Conservation (phyloP, 495 filamentous ascomycete genomes). For the Neurospora intermedia region DNA sequence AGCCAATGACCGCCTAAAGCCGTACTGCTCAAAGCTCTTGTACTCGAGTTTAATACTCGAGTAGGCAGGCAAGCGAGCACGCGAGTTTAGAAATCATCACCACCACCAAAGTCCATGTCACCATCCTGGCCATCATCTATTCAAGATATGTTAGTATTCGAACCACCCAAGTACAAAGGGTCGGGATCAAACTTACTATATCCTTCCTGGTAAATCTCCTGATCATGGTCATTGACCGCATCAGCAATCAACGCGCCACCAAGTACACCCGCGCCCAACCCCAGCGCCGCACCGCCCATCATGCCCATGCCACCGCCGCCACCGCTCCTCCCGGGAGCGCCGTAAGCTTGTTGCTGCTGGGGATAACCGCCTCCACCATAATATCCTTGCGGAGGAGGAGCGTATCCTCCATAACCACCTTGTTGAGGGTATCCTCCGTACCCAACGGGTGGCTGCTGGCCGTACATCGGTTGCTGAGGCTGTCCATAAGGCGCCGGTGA, state of each 20-base stretch:
- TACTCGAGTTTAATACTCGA: background rate
- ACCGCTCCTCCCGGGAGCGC: slow-evolving; percentile 9
- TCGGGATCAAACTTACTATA: slow-evolving; percentile 20
- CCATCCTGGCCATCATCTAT: slow-evolving; percentile 32
- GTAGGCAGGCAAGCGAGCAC: background rate
- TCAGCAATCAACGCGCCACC: slow-evolving; percentile 60
- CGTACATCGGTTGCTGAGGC: slow-evolving; percentile 28
- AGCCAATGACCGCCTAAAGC: background rate
- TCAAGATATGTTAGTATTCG: background rate
- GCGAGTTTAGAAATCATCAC: slow-evolving; percentile 43
- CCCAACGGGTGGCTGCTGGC: slow-evolving; percentile 18
- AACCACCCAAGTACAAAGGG: too few relatives aligned
- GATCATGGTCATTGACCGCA: slow-evolving; percentile 48
- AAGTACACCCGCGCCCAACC: slow-evolving; percentile 64
- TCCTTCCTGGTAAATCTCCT: slow-evolving; percentile 40
- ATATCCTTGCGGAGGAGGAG: slow-evolving; percentile 20
- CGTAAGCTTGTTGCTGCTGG: slow-evolving; percentile 9
- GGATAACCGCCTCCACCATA: slow-evolving; percentile 21
- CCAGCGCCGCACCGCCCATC: slow-evolving; percentile 62
- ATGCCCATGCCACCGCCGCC: slow-evolving; percentile 49
- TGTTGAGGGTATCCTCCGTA: slow-evolving; percentile 29
- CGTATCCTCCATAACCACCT: slow-evolving; percentile 14
- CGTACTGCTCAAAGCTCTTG: background rate
- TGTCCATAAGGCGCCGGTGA: slow-evolving; percentile 7
- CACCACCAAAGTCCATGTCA: slow-evolving; percentile 33